Conservation (phyloP, 805 yeast genomes). For the Komagataella populi region DNA sequence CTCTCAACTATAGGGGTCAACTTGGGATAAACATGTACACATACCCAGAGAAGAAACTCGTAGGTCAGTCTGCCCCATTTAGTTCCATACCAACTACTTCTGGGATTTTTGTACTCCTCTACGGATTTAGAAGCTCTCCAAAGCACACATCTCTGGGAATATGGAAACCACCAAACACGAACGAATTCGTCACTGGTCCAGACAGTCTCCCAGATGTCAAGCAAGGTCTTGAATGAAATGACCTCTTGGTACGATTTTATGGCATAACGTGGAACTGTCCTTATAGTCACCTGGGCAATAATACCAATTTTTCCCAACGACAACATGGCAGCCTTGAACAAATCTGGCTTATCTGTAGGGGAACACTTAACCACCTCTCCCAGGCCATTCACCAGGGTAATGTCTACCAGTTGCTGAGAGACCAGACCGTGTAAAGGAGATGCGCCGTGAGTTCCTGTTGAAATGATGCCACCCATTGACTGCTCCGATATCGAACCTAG, state of each 20-base stretch:
- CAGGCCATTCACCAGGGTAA: conserved; percentile 60
- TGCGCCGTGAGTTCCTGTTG: conserved; percentile 96
- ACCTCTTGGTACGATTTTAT: conserved; percentile 74
- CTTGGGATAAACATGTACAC: conserved; percentile 60
- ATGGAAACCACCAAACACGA: conserved; percentile 97
- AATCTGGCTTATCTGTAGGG: conserved; percentile 41
- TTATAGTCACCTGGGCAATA: conserved; percentile 71
- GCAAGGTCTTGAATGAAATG: conserved; percentile 58
- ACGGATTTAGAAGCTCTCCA: conserved; percentile 82
- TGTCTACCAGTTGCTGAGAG: conserved; percentile 72
- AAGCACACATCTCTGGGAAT: conserved; percentile 67
- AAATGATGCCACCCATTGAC: conserved; percentile 87
- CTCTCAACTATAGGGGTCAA: conserved; percentile 77
- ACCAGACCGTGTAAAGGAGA: conserved; percentile 87
- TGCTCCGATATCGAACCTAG: conserved; percentile 91
- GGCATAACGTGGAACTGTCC: conserved; percentile 76
- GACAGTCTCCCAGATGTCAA: conserved; percentile 59
- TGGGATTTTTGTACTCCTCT: conserved; percentile 48
- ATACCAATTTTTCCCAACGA: conserved; percentile 89
- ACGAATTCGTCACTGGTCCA: conserved; percentile 89
- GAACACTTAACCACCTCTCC: conserved; percentile 66
- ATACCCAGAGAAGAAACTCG: conserved; percentile 64
- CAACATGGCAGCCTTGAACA: conserved; percentile 72
- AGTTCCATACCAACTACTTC: conserved; percentile 80
- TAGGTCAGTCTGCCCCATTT: conserved; percentile 65